Evolutionary conservation across 1,139 yeast genomes (phyloP).

Genomic region (Pichia sp.): DNA sequence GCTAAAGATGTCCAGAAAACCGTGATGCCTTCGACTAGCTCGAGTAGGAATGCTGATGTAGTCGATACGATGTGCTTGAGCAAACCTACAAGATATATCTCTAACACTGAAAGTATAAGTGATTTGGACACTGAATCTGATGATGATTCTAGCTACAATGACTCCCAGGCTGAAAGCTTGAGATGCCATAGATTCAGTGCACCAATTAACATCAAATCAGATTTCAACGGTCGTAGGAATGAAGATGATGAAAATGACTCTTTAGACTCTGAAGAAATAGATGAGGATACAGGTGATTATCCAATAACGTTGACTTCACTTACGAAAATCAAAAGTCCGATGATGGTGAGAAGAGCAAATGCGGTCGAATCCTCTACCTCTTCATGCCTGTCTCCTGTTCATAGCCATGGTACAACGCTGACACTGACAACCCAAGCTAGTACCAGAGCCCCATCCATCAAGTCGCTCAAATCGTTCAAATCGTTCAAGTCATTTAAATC

Average conservation of each 20-base stretch:
- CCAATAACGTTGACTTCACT: conserved; percentile 15
- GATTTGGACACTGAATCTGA: conserved; percentile 13
- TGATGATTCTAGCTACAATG: conserved; percentile 4
- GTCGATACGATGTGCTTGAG: conserved; percentile 3
- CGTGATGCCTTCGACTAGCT: background rate
- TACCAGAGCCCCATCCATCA: conserved; percentile 11
- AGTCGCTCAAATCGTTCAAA: conserved; percentile 12
- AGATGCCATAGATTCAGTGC: background rate
- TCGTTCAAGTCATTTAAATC: conserved; percentile 8
- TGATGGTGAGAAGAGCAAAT: conserved; percentile 4
- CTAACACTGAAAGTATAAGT: conserved; percentile 11
- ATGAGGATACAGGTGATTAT: conserved; percentile 19
- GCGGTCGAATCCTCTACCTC: conserved; percentile 16
- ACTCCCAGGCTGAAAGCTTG: conserved; percentile 2
- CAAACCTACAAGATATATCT: background rate
- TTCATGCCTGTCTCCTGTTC: conserved; percentile 16
- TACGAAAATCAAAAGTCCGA: conserved; percentile 7
- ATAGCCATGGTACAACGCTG: conserved; percentile 19
- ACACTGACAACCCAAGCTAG: conserved; percentile 20
- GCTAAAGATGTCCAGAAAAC: conserved; percentile 21
- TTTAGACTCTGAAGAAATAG: conserved; percentile 19
- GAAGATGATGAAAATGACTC: conserved; percentile 8
- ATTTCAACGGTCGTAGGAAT: background rate
- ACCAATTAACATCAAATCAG: background rate
- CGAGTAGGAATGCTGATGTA: background rate